Conservation (phyloP, 345 rosid genomes). For the Lumnitzera racemosa region DNA sequence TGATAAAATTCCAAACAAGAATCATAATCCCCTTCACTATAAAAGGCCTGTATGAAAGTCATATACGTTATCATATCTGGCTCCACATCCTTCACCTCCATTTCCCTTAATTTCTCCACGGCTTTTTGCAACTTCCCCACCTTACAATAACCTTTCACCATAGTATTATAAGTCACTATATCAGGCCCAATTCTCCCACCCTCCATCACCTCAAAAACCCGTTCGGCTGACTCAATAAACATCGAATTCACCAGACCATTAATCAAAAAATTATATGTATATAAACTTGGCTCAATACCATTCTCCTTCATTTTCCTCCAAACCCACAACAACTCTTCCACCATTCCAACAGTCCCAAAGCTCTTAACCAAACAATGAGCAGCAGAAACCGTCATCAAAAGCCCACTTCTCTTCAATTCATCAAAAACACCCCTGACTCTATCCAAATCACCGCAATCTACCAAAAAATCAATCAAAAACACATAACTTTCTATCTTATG, state of each 20-base stretch:
- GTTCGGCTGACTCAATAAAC: conserved; percentile 72
- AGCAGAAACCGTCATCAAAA: conserved; percentile 39
- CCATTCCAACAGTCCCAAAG: conserved; percentile 80
- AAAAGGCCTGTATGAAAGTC: conserved; percentile 79
- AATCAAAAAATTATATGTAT: conserved; percentile 62
- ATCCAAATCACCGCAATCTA: conserved; percentile 33
- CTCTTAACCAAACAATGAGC: conserved; percentile 70
- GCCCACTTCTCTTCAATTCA: conserved; percentile 35
- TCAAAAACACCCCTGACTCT: conserved; percentile 37
- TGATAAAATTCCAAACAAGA: conserved; percentile 66
- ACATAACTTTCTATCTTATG: conserved; percentile 69
- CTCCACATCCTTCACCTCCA: conserved; percentile 57
- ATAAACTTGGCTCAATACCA: conserved; percentile 68
- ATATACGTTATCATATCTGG: conserved; percentile 80
- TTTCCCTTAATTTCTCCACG: conserved; percentile 44
- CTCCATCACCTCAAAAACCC: conserved; percentile 72
- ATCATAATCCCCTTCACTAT: conserved; percentile 57
- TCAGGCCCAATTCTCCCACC: conserved; percentile 59
- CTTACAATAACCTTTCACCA: conserved; percentile 83
- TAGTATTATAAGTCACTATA: conserved; percentile 64
- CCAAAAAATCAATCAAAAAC: conserved; percentile 54
- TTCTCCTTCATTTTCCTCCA: conserved; percentile 90
- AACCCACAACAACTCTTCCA: conserved; percentile 86
- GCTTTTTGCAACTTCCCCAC: conserved; percentile 62
- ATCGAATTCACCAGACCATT: conserved; percentile 64